Percentiles rank a stretch among this genome's conserved stretches.
Evolutionary conservation across 75 land plant species (phyloP).

Genomic region (Chamaecyparis obtusa): DNA sequence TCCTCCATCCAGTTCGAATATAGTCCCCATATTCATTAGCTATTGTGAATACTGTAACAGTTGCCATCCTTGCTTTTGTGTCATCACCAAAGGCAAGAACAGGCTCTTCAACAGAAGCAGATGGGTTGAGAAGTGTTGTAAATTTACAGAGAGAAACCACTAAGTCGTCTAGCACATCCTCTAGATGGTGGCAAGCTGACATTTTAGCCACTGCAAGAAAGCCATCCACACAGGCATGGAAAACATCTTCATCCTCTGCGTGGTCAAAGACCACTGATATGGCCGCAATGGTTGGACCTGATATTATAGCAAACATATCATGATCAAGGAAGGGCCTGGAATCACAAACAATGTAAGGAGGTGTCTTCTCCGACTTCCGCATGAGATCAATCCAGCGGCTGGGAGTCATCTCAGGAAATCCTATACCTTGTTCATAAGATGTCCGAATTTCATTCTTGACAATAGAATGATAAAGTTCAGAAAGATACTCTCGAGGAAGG

Average conservation of each 20-base stretch:
- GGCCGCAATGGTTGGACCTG: slow-evolving; percentile 98
- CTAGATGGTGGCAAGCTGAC: slow-evolving; percentile 79
- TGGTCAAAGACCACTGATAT: slow-evolving; percentile 97
- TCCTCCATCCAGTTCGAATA: slow-evolving; percentile 83
- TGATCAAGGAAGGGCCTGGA: slow-evolving; percentile 71
- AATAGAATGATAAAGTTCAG: slow-evolving; percentile 88
- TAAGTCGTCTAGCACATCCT: slow-evolving; percentile 79
- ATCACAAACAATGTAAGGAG: slow-evolving; percentile 75
- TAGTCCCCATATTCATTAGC: slow-evolving; percentile 80
- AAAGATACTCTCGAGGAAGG: slow-evolving; percentile 78
- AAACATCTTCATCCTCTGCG: slow-evolving; percentile 80
- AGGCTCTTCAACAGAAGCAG: slow-evolving; percentile 65
- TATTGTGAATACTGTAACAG: slow-evolving; percentile 74
- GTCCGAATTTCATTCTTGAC: slow-evolving; percentile 86
- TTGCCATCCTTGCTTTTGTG: slow-evolving; percentile 76
- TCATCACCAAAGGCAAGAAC: slow-evolving; percentile 82
- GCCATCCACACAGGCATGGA: slow-evolving; percentile 68
- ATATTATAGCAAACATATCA: slow-evolving; percentile 98
- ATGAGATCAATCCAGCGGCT: slow-evolving; percentile 94
- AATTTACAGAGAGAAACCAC: slow-evolving; percentile 87
- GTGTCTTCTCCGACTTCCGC: slow-evolving; percentile 62
- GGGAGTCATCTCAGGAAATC: slow-evolving; percentile 88
- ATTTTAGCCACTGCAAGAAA: slow-evolving; percentile 83
- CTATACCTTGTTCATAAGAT: slow-evolving; percentile 69
- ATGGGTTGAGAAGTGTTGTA: slow-evolving; percentile 68